Evolutionary conservation across 495 filamentous ascomycete species (phyloP).

Genomic region (Penicillium waksmanii): DNA sequence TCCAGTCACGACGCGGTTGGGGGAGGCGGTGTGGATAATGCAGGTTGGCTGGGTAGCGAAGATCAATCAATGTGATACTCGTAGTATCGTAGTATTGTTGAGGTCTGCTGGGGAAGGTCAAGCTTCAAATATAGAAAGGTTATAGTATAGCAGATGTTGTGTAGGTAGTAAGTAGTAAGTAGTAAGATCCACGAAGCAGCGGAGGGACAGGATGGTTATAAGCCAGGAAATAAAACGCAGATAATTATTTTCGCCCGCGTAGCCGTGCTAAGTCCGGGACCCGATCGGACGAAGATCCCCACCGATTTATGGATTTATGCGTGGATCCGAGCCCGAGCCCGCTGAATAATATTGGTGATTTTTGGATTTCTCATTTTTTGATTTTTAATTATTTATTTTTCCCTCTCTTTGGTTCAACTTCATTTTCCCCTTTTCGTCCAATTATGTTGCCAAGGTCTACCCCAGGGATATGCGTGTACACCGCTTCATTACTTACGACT

Average conservation of each 20-base stretch:
- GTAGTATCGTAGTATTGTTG: no score
- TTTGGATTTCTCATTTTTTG: conserved; percentile 2
- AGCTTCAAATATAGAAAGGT: no score
- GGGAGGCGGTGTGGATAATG: conserved; percentile 32
- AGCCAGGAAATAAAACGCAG: neutral
- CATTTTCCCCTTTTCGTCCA: conserved; percentile 2
- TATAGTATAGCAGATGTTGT: neutral
- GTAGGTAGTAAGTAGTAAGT: neutral
- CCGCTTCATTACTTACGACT: neutral
- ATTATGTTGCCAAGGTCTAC: neutral
- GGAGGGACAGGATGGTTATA: neutral
- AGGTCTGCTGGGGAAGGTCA: no score
- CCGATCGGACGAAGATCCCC: conserved; percentile 10
- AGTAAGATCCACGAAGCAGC: neutral
- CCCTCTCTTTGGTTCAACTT: neutral
- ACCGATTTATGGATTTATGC: conserved; percentile 6
- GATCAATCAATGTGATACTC: neutral
- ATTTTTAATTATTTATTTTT: conserved; percentile 2
- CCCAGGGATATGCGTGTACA: conserved; percentile 5
- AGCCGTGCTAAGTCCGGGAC: conserved; percentile 9
- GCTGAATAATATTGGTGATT: conserved; percentile 5
- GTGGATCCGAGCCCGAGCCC: conserved; percentile 9
- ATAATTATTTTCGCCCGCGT: conserved; percentile 5
- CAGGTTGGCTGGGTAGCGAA: conserved; percentile 5
- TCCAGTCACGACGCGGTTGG: conserved; percentile 28